Base-by-base conservation (phyloP, 2,329 filamentous ascomycete species). In the Colletotrichum sp. region DNA sequence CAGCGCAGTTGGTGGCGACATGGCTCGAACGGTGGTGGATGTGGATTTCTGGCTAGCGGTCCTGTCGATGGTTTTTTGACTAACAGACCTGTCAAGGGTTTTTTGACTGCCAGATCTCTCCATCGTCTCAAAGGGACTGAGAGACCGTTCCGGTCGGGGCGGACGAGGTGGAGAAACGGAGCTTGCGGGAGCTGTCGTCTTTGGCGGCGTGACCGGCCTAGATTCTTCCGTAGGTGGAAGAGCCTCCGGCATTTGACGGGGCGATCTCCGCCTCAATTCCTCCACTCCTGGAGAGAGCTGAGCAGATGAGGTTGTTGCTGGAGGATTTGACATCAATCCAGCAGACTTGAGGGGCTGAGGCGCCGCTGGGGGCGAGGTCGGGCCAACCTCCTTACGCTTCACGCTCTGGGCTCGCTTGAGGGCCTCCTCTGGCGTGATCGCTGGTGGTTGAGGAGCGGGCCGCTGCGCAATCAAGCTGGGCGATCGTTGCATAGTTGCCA, bases 261-360 rank as follows among this genome's bases (percentile, higher is more conserved):
- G 89, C 3, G 89, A 91, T 59, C 90, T 83, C 76, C 87, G 85
- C 13, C 89, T 85, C 33, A 90, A 76, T 57, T 86, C 86, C 8
- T 90, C 88, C 6, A 82, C 79, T 3, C 84, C 85, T 0, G 89
- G 89, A 6, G 89, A 91, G 8, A 88, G 79, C 77, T 90, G 86
- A 9, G 86, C 83, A 3, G 86, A 87, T 13, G 86, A 87, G 6
- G 85, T 86, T 15, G 80, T 82, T 2, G 84, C 86, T 64, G 81
- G 81, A 4, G 79, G 78, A 72, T 78, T 80, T 36, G 78, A 82
- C 78, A 69, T 80, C 36, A 78, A 81, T 66, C 69, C 78, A 24
- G 76, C 67, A 76, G 71, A 74, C 77, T 69, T 36, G 67, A 75
- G 58, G 76, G 72, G 80, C 72, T 72, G 31, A 55, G 70, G 54